Conservation (phyloP, 352 stramenopile species). For the Phytophthora cryptogea region DNA sequence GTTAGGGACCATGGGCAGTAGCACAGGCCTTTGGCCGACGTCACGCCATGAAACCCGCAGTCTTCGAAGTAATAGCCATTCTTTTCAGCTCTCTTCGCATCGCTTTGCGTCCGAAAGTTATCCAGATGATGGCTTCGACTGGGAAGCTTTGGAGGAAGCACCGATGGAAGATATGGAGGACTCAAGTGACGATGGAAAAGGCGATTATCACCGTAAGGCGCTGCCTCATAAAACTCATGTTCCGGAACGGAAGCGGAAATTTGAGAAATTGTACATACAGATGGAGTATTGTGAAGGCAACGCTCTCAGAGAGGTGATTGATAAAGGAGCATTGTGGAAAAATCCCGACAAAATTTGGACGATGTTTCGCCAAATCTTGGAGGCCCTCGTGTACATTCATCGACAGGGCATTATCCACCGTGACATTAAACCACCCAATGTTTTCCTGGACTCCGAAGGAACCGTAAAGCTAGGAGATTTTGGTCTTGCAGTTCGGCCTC, state of each 20-base stretch:
- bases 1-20: constrained; percentile 71
- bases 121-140: constrained; percentile 71
- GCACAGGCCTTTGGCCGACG: constrained; percentile 64
- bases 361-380: constrained; percentile 94
- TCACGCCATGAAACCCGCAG: constrained; percentile 65
- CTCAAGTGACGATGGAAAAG: constrained; percentile 38
- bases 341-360: constrained; percentile 93
- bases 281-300: constrained; percentile 97
- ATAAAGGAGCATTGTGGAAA: constrained; percentile 85
- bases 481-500: constrained; percentile 89
- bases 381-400: constrained; percentile 96
- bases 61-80: constrained; percentile 48
- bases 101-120: constrained; percentile 41
- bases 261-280: constrained; percentile 91
- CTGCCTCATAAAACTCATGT: constrained; percentile 26
- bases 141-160: constrained; percentile 68
- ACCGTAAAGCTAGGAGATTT: constrained; percentile 96
- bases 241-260: constrained; percentile 43
- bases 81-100: constrained; percentile 39
- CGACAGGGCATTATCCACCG: constrained; percentile 93
- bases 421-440: constrained; percentile 93
- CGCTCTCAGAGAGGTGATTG: constrained; percentile 94
- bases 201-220: constrained; percentile 16
- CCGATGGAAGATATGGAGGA: constrained; percentile 39
- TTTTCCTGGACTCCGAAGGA: constrained; percentile 93